Base-by-base conservation (phyloP, 768 basidiomycete genomes). In the Phylloporus rhodoxanthus region DNA sequence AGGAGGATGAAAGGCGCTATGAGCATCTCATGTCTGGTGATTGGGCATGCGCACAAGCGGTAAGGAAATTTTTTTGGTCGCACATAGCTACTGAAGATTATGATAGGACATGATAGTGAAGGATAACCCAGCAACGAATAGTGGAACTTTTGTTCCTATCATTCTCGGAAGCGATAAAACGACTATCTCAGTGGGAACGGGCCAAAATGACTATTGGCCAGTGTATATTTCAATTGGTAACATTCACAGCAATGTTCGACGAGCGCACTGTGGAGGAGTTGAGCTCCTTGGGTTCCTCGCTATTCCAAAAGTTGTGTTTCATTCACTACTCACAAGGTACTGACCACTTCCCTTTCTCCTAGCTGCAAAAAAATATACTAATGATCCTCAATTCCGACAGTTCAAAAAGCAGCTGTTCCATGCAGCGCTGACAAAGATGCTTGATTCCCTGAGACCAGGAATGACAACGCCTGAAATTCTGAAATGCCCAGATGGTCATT, bases 351-450 rank as follows among this genome's bases (percentile, higher is more conserved):
- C 3, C n/a, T 13, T 1, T n/a, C 15, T n/a, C 26, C 40, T n/a
- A 50, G 32, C 43, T 2, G 50, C 58, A 29, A n/a, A 38, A 15
- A 43, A 48, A 14, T 48, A 48, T 34, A 34, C 32, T 11, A 20
- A 42, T 23, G 38, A 48, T 23, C 47, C 47, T 28, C 5, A 39
- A 8, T 68, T 65, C 45, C 55, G 59, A 8, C 60, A 54, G 5
- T 72, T 72, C 49, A 57, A 56, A 6, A 52, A 59, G 6, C 63
- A 68, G 28, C 55, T 70, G 0, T 68, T 67, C 37, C 69, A 72
- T 50, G 68, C 26, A 52, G 70, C 25, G 19, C 48, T 59, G 57
- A 17, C 43, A 49, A 70, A 1, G 17, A 48, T 48, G 21, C 23
- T 48, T 14, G 8, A 10, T n/a, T 23, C 38, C 3, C 26, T 48